phyloP scores from a whole-genome alignment of 495 filamentous ascomycete genomes.

The Bathelium albidoporum region DNA sequence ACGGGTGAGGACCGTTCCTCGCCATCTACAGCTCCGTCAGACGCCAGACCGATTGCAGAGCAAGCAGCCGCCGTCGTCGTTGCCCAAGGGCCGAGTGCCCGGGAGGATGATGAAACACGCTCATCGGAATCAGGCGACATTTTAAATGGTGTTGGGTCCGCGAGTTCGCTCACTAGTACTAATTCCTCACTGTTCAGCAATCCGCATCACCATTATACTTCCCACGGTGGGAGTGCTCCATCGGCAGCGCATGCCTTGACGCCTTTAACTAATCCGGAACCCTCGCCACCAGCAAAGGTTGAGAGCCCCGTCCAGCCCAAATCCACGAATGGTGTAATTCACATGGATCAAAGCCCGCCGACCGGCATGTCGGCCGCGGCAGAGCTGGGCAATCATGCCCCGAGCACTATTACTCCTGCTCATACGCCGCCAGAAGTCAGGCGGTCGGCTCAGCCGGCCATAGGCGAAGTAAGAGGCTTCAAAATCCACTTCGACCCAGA shows the following conservation, averaged over 20 bases:
- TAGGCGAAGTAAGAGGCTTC: slow-evolving; percentile 53
- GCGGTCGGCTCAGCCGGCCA: slow-evolving; percentile 51
- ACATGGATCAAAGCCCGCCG: slow-evolving; percentile 18
- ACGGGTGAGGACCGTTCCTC: not conserved
- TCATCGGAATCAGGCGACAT: slow-evolving; percentile 50
- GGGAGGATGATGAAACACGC: slow-evolving; percentile 42
- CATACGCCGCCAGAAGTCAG: slow-evolving; percentile 43
- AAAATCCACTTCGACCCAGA: slow-evolving; percentile 69
- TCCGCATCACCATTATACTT: slow-evolving; percentile 28
- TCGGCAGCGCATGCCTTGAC: slow-evolving; percentile 50
- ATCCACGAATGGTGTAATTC: slow-evolving; percentile 20
- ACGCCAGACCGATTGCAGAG: not conserved
- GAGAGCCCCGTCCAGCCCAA: slow-evolving; percentile 42
- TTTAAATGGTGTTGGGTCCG: slow-evolving; percentile 53
- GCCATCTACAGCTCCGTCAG: not conserved
- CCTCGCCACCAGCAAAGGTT: slow-evolving; percentile 55
- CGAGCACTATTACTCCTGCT: slow-evolving; percentile 35
- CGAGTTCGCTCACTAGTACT: slow-evolving; percentile 55
- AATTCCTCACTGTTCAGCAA: slow-evolving; percentile 55
- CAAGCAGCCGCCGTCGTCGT: too few species aligned
- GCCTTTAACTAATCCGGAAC: slow-evolving; percentile 66
- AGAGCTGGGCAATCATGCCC: not conserved
- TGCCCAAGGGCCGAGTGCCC: slow-evolving; percentile 17
- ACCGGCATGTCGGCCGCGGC: slow-evolving; percentile 16
- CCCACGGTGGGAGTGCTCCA: slow-evolving; percentile 38